Evolutionary conservation across 2,329 filamentous ascomycete species (phyloP), one percentile per base, ranked within the genome.

Genomic region (Dactylella cylindrospora): DNA sequence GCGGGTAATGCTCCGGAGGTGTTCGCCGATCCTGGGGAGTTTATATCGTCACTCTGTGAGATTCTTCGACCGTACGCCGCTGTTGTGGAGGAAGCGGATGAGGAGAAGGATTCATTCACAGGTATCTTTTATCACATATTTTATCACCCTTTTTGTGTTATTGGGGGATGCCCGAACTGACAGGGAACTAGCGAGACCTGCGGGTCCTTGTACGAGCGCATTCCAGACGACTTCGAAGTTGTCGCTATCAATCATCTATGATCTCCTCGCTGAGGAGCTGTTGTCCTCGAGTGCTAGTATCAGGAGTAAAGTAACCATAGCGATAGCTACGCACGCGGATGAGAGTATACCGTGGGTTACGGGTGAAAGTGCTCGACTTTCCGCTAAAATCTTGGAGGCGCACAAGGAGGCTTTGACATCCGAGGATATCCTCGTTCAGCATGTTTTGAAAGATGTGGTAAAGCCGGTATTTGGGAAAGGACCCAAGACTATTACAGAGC

Each of bases 241-340:
- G 38, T 41, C 33, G n/a, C 23, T 62, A 19, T 36, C 32, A 7
- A 40, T 44, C 5, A 26, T 62, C 17, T 17, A 6, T 8, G 31
- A 39, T 12, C 8, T 39, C 8, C 28, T 50, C 2, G 50, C 28
- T 7, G 32, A 38, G 23, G 35, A 23, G 1, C 29, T 51, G 1
- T 10, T 60, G 3, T 26, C 5, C 23, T 39, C 38, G 10, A 40
- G 8, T n/a, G 19, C 31, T 5, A 7, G n/a, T 5, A 28, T 50
- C 13, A 19, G 7, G 15, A 49, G 49, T 10, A 26, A 28, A 13
- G 12, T 62, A 1, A 36, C 23, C 3, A 13, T 39, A 10, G 49
- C 36, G 17, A 19, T 62, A 43, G 57, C 57, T 2, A 53, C 49
- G 12, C 43, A 54, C 26, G 40, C 49, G 4, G 45, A 43, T n/a